Evolutionary conservation across 2,329 filamentous ascomycete species (phyloP).

Genomic region (Ilyonectria destructans): DNA sequence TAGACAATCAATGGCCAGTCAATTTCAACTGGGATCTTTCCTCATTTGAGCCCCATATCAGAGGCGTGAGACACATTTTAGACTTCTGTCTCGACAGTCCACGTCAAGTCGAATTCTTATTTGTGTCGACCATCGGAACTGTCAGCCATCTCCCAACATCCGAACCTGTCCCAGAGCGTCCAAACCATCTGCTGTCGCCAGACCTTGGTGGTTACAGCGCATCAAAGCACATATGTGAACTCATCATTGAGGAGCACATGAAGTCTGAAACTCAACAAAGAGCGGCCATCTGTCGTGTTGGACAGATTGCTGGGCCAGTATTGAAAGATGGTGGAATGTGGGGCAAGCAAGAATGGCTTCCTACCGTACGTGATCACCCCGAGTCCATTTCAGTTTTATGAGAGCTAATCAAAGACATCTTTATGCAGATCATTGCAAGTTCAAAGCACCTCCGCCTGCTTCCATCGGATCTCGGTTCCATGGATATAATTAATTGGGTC

Average conservation of each 20-base stretch:
- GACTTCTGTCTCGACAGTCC: constrained; percentile 1
- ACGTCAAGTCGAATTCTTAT: not conserved
- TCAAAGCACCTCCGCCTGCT: not conserved
- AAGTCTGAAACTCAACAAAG: not conserved
- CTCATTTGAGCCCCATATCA: not conserved
- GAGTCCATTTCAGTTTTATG: not conserved
- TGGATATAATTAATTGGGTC: not conserved
- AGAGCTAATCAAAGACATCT: not conserved
- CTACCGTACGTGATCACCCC: not conserved
- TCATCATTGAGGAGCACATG: constrained; percentile 1
- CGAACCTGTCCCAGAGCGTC: not conserved
- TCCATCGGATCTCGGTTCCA: not conserved
- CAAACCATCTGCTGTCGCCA: not conserved
- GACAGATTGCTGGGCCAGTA: not conserved
- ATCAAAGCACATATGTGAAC: constrained; percentile 4
- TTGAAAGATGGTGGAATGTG: not conserved
- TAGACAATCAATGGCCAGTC: not conserved
- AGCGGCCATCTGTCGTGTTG: not conserved
- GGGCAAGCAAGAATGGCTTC: constrained; percentile 1
- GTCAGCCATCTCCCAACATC: not conserved
- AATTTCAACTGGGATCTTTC: constrained; percentile 7
- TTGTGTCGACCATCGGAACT: not conserved
- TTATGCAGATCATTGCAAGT: not conserved
- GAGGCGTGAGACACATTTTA: not conserved
- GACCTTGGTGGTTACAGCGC: not conserved